A percentile compares a stretch with the other conserved stretches of the same genome.
Conservation (phyloP, 163 green algal genomes). For the Trebouxia gelatinosa region DNA sequence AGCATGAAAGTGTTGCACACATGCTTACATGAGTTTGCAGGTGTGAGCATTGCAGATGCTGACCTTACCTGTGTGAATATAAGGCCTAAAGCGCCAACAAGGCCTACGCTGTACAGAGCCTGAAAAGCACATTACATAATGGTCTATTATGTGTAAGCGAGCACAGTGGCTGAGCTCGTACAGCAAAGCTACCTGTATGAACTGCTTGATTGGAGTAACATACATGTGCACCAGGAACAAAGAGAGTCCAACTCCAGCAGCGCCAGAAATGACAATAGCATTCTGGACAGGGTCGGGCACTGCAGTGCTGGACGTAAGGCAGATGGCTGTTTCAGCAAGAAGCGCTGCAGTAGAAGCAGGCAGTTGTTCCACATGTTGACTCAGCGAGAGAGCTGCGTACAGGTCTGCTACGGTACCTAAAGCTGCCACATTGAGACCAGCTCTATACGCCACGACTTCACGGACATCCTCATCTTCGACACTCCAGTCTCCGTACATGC, state of each 20-base stretch:
- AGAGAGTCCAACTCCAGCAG: conserved; percentile 66
- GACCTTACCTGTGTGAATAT: conserved; percentile 52
- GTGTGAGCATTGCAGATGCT: too few species aligned
- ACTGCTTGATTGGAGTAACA: conserved; percentile 67
- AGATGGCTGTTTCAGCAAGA: conserved; percentile 22
- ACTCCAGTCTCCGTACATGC: conserved; percentile 58
- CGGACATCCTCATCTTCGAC: conserved; percentile 52
- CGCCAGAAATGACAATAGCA: conserved; percentile 44
- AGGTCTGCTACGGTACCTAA: conserved; percentile 23
- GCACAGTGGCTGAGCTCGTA: background rate
- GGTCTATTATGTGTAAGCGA: background rate
- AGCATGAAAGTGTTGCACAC: too few species aligned
- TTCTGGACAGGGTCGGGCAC: conserved; percentile 10
- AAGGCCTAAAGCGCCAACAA: conserved; percentile 45
- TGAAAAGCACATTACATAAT: conserved; percentile 28
- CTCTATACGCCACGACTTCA: conserved; percentile 64
- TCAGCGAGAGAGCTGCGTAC: too few species aligned
- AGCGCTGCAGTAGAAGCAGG: too few species aligned
- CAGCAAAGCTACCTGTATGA: conserved; percentile 44
- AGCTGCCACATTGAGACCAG: conserved; percentile 55
- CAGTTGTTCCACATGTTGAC: too few species aligned
- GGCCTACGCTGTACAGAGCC: conserved; percentile 54
- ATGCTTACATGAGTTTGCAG: too few species aligned
- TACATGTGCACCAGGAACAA: conserved; percentile 94
- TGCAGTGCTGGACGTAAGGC: conserved; percentile 17